Base-by-base conservation (phyloP, 805 yeast species). In the Priceomyces medius region DNA sequence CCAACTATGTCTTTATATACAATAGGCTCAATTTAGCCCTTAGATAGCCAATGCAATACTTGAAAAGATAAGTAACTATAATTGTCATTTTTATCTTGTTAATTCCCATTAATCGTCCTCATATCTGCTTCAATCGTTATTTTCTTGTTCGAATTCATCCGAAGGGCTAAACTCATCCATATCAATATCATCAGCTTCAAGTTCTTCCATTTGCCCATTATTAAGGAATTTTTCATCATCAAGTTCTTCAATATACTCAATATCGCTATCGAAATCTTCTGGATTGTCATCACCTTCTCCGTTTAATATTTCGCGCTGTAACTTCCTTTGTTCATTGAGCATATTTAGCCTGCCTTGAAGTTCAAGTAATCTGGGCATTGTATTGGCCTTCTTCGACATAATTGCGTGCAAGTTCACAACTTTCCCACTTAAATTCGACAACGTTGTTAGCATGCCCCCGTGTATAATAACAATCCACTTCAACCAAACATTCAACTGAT, bases 241-340 rank as follows among this genome's bases (percentile, higher is more conserved):
- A 19, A 83, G 57, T 51, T 83, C 90, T 61, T 84, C 91, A 18
- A 79, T 67, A 53, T 83, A 83, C 50, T 84, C 90, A n/a, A 83
- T 84, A 38, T 74, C 81, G 38, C 70, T 61, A 43, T 74, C 79
- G 36, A 53, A 53, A 4, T 58, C 66, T 3, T 53, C 59, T 2
- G 50, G 56, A 7, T 56, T 58, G n/a, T 55, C 59, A 17, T 54
- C 55, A 7, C 48, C 50, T 3, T 52, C 59, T 16, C 51, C 59
- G 45, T 45, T 59, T 35, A 65, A 45, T 24, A 74, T 59, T 45
- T 73, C 75, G 35, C 61, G 58, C 45, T 66, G 70, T 48, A 73
- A 57, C 31, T 66, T 71, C 31, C 65, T 55, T 42, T 69, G 71
- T 36, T 74, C 73, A 34, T 71, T 61, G 35, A 77, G 62, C 70